These are phyloP conservation scores for Rhododendron simsii DNA, from an alignment of 148 eudicot species.

Conservation along the genomic window DNA sequence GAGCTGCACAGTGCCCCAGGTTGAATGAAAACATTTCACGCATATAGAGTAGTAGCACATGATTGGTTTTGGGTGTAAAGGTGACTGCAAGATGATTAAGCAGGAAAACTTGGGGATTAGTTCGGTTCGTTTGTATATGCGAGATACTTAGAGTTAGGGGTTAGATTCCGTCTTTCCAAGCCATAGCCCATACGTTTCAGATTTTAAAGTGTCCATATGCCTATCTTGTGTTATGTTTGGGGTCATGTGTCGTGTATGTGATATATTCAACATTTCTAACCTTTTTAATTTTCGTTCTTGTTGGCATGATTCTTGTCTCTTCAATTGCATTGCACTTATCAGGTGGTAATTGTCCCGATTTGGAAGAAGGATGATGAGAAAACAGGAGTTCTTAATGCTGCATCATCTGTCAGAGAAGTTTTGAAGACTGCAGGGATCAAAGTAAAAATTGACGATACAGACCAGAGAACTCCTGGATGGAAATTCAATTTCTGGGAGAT, in stretches of 20 bases:
- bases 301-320: background rate
- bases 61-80: background rate
- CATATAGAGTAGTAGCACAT: background rate
- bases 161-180: background rate
- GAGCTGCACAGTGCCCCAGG: background rate
- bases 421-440: slow-evolving; percentile 69
- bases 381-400: slow-evolving; percentile 67
- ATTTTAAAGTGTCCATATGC: background rate
- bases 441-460: slow-evolving; percentile 87
- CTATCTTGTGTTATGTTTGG: background rate
- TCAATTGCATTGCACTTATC: slow-evolving; percentile 14
- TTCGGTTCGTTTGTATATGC: background rate
- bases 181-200: background rate
- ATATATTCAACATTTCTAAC: background rate
- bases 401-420: slow-evolving; percentile 50
- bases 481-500: slow-evolving; percentile 98
- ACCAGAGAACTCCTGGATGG: slow-evolving; percentile 99
- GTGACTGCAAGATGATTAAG: background rate
- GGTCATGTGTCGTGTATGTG: background rate
- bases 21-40: background rate
- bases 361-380: slow-evolving; percentile 91
- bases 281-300: background rate
- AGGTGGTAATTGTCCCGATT: slow-evolving; percentile 93
- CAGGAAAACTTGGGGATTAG: background rate
- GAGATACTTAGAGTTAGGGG: background rate